These are phyloP conservation scores for Brassica cretica DNA, from an alignment of 345 rosid genomes.

Conservation along the genomic window DNA sequence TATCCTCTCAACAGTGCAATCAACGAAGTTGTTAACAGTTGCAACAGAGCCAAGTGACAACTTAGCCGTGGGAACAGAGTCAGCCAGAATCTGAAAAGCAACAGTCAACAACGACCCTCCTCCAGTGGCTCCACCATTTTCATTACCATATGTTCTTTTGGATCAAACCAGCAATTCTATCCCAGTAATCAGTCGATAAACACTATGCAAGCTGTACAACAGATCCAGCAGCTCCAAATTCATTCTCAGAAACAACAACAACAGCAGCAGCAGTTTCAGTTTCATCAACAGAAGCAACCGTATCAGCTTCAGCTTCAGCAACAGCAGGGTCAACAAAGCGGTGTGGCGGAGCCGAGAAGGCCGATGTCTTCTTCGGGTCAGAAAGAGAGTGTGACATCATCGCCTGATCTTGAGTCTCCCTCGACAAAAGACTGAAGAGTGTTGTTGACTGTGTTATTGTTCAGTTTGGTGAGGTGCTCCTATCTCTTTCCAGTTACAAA, in stretches of 20 bases:
- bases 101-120: no score
- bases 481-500: constrained; percentile 8
- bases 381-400: constrained; percentile 45
- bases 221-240: constrained; percentile 93
- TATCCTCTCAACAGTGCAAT: no score
- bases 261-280: constrained; percentile 51
- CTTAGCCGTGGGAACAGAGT: no score
- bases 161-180: constrained; percentile 67
- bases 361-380: constrained; percentile 47
- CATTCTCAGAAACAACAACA: constrained; percentile 79
- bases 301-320: constrained; percentile 52
- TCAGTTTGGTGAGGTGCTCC: constrained; percentile 14
- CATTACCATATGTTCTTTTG: constrained; percentile 42
- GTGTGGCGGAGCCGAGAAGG: constrained; percentile 52
- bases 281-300: constrained; percentile 54
- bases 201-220: constrained; percentile 71
- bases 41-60: no score
- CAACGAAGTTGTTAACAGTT: no score
- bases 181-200: constrained; percentile 66
- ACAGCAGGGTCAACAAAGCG: constrained; percentile 51
- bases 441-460: constrained; percentile 22
- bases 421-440: constrained; percentile 27
- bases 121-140: no score
- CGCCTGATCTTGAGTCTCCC: constrained; percentile 26
- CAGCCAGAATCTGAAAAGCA: no score